A percentile compares a stretch with the other conserved stretches of the same genome.
Conservation (phyloP, 345 rosid species). For the Diplotaxis tenuifolia region DNA sequence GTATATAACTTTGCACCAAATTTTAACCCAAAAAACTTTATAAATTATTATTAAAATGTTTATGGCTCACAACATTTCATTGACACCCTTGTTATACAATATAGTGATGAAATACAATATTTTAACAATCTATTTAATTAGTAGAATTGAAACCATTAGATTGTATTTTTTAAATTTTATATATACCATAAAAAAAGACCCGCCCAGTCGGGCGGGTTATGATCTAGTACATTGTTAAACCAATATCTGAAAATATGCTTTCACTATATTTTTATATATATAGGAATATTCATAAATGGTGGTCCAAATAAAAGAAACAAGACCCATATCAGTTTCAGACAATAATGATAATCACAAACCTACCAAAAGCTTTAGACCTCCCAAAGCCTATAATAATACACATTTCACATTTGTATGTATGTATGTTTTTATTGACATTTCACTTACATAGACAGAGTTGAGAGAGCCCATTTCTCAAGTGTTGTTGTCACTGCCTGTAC, state of each 20-base stretch:
- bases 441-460: constrained; percentile 9
- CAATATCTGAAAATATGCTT: constrained; percentile 37
- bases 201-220: too few species aligned
- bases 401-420: constrained; percentile 28
- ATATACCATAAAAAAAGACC: too few species aligned
- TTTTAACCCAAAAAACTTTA: too few species aligned
- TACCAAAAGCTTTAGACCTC: constrained; percentile 21
- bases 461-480: constrained; percentile 31
- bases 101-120: too few species aligned
- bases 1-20: too few species aligned
- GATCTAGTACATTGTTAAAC: constrained; percentile 29
- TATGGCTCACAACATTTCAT: too few species aligned
- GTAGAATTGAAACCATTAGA: too few species aligned
- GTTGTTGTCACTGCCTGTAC: constrained; percentile 24
- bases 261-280: not conserved
- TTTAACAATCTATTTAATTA: too few species aligned
- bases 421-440: constrained; percentile 23
- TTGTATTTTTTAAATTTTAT: too few species aligned
- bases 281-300: constrained; percentile 36
- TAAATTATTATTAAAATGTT: too few species aligned
- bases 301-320: constrained; percentile 34
- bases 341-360: constrained; percentile 35
- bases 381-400: constrained; percentile 25
- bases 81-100: too few species aligned
- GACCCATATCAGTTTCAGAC: constrained; percentile 41